Evolutionary conservation across 2,329 filamentous ascomycete species (phyloP).

Genomic region (Madurella fahalii): DNA sequence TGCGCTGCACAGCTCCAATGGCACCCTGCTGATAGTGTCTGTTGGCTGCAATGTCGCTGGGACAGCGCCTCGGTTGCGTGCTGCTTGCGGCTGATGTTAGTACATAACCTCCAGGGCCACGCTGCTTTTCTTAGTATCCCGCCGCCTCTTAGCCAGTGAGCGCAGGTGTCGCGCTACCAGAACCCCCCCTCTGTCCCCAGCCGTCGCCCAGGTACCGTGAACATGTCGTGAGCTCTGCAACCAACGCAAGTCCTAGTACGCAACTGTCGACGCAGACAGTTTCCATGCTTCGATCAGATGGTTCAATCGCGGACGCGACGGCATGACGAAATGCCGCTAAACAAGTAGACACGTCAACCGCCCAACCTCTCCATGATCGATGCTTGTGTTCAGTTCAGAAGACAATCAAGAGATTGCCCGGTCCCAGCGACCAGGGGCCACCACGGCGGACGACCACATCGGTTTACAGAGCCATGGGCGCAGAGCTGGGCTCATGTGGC

Average conservation of each 20-base stretch:
- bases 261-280: slow-evolving; percentile 11
- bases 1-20: slow-evolving; percentile 21
- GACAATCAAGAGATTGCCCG: neutral
- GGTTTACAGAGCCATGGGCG: neutral
- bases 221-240: neutral
- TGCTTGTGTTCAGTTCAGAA: slow-evolving; percentile 4
- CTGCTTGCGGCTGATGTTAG: slow-evolving; percentile 12
- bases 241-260: neutral
- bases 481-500: neutral
- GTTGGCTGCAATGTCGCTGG: slow-evolving; percentile 13
- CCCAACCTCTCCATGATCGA: neutral
- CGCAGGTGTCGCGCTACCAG: neutral
- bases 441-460: neutral
- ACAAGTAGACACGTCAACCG: slow-evolving; percentile 14
- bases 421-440: too few relatives aligned
- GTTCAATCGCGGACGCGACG: neutral
- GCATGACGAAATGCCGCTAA: slow-evolving; percentile 10
- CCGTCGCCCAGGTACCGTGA: neutral
- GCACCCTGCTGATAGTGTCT: slow-evolving; percentile 19
- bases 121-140: neutral
- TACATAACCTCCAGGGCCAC: neutral
- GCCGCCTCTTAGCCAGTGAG: neutral
- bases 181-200: neutral
- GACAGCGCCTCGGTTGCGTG: neutral
- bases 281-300: neutral